Evolutionary conservation across 2,329 filamentous ascomycete genomes (phyloP), one percentile per base, ranked within the genome.

Genomic region (Coniosporium tulheliwenetii): DNA sequence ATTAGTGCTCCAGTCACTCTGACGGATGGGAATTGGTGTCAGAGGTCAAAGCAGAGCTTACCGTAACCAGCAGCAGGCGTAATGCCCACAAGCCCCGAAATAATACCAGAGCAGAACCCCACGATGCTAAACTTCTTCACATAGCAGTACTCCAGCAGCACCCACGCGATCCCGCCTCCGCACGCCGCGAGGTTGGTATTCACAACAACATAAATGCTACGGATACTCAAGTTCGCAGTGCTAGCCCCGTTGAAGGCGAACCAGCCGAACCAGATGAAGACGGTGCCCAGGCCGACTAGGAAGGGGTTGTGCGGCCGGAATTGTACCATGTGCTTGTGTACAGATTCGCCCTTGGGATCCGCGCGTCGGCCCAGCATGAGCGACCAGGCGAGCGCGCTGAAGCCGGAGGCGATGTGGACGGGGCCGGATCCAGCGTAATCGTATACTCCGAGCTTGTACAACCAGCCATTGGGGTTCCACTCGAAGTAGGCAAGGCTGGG

Each of bases 381-480:
- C 1, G 76, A 73, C 51, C 77, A 80, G 2, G 77, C 75, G 4
- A 80, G 63, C 7, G 74, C 75, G n/a, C 68, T 63, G 61, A 73
- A 79, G 2, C 77, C 75, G 1, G 66, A 71, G 2, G 75, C 69
- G 41, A 80, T 75, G 50, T 80, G 75, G 2, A 80, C 77, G 2
- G 75, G 76, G 1, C 77, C 75, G 10, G 71, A 71, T 40, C 75
- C 74, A 10, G 73, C 74, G 41, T 75, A 78, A 51, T 79, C 75
- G 44, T 73, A 65, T 0, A 70, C 66, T 1, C 70, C 69, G 2
- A 79, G 65, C 15, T 77, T 71, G 55, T 64, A 77, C 0, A 80
- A 60, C 76, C 77, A 81, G 9, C 77, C 76, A 40, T 69, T 71
- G n/a, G 67, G 51, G 49, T 80, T 80, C 77, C 77, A 81, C 3